phyloP scores from a whole-genome alignment of 2,329 filamentous ascomycete species.

The Emergomyces orientalis region DNA sequence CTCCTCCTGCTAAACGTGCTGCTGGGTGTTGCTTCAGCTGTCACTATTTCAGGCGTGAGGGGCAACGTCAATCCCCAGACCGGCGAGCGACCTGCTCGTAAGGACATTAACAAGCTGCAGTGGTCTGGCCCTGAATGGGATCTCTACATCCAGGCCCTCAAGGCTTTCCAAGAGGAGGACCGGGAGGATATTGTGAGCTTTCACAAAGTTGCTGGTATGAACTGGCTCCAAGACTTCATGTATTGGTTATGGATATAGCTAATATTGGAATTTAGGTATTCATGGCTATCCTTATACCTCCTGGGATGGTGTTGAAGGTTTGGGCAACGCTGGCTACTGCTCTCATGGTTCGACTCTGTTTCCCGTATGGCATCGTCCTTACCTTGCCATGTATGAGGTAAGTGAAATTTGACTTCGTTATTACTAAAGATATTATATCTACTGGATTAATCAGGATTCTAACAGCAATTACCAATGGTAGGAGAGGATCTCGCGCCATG shows the following conservation, averaged over 20 bases:
- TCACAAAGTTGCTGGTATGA: conserved; percentile 66
- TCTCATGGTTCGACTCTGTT: conserved; percentile 68
- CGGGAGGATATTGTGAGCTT: conserved; percentile 60
- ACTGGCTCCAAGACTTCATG: too few species aligned
- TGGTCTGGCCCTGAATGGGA: conserved; percentile 56
- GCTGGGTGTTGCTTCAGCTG: conserved; percentile 3
- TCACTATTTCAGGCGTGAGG: conserved; percentile 21
- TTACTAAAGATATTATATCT: neutral
- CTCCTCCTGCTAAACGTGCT: conserved; percentile 5
- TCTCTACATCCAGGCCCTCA: conserved; percentile 65
- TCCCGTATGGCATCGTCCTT: conserved; percentile 74
- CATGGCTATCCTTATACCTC: conserved; percentile 62
- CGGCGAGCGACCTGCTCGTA: conserved; percentile 39
- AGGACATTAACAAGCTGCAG: conserved; percentile 59
- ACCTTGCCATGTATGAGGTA: conserved; percentile 56
- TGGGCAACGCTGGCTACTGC: conserved; percentile 60
- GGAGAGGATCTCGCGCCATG: conserved; percentile 33
- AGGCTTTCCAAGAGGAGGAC: conserved; percentile 58
- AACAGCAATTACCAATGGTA: conserved; percentile 15
- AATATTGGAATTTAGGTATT: conserved; percentile 47
- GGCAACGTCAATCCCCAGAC: conserved; percentile 22
- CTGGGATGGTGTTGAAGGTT: conserved; percentile 46
- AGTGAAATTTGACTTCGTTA: conserved; percentile 4
- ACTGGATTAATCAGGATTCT: neutral
- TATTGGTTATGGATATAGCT: neutral